Conservation (phyloP, 2,329 filamentous ascomycete species). For the Calonectria pseudoturangicola region DNA sequence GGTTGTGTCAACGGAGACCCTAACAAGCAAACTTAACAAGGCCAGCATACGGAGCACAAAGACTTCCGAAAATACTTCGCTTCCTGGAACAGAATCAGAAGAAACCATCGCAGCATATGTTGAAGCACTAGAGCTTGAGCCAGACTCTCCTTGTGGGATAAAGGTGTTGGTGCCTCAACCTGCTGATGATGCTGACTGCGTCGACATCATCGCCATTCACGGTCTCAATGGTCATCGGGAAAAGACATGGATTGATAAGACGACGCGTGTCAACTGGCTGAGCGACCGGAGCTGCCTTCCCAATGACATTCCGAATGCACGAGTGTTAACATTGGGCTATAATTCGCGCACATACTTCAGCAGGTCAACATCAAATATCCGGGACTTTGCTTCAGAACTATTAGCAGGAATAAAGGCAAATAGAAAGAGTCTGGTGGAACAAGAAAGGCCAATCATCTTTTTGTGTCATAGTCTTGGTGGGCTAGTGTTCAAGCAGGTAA, state of each 20-base stretch:
- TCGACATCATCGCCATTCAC: background rate
- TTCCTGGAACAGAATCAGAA: background rate
- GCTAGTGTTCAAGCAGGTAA: background rate
- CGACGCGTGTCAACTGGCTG: background rate
- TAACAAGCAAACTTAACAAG: background rate
- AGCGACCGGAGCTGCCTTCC: background rate
- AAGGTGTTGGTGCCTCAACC: slow-evolving; percentile 1
- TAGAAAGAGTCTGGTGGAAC: background rate
- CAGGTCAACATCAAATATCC: background rate
- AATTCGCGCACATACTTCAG: slow-evolving; percentile 4
- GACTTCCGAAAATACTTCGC: background rate
- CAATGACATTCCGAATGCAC: background rate
- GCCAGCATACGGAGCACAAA: background rate
- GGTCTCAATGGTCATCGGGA: background rate
- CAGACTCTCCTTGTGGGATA: background rate
- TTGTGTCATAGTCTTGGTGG: background rate
- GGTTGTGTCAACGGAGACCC: background rate
- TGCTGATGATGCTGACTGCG: background rate
- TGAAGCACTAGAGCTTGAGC: background rate
- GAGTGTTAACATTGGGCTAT: background rate
- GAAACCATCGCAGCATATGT: background rate
- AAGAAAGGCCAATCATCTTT: background rate
- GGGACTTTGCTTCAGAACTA: background rate
- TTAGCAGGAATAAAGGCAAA: background rate
- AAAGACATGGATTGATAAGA: background rate